These are phyloP conservation scores for Zizania latifolia DNA, from an alignment of 176 grass and related monocot species.

Conservation along the genomic window DNA sequence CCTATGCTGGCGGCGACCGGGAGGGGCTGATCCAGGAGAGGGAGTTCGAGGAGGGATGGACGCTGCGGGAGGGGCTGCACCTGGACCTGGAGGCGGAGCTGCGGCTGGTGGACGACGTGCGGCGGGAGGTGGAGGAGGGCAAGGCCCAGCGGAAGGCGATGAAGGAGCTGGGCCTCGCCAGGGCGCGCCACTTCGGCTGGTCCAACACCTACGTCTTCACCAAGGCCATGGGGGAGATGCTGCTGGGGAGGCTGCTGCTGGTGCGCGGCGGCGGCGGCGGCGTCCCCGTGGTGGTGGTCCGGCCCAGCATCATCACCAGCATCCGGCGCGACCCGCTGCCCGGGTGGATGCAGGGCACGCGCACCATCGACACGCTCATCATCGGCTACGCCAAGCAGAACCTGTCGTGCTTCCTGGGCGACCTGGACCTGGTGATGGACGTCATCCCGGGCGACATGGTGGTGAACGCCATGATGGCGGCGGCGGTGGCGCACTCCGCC, in stretches of 20 bases:
- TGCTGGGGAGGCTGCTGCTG: conserved; percentile 14
- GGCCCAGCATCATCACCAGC: conserved; percentile 78
- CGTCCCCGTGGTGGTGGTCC: conserved; percentile 47
- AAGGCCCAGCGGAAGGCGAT: conserved; percentile 42
- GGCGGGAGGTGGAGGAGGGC: conserved; percentile 21
- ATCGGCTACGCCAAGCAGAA: conserved; percentile 69
- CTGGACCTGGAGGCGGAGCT: conserved; percentile 71
- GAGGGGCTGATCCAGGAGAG: conserved; percentile 61
- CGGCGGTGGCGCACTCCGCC: conserved; percentile 42
- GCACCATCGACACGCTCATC: conserved; percentile 78
- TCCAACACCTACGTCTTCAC: conserved; percentile 88
- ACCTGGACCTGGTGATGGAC: conserved; percentile 54
- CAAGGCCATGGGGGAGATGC: conserved; percentile 77
- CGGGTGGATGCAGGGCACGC: conserved; percentile 76
- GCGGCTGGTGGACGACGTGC: conserved; percentile 44
- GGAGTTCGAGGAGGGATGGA: conserved; percentile 45
- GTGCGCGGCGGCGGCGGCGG: not conserved
- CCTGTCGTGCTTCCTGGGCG: conserved; percentile 59
- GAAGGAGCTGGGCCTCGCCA: conserved; percentile 77
- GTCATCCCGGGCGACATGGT: conserved; percentile 90
- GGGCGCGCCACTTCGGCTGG: conserved; percentile 68
- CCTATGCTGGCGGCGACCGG: conserved; percentile 17
- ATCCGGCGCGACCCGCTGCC: conserved; percentile 52
- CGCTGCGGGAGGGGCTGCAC: conserved; percentile 38
- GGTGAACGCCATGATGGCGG: conserved; percentile 69